phyloP scores from a whole-genome alignment of 176 grass and related monocot genomes.

The Hyparrhenia diplandra region DNA sequence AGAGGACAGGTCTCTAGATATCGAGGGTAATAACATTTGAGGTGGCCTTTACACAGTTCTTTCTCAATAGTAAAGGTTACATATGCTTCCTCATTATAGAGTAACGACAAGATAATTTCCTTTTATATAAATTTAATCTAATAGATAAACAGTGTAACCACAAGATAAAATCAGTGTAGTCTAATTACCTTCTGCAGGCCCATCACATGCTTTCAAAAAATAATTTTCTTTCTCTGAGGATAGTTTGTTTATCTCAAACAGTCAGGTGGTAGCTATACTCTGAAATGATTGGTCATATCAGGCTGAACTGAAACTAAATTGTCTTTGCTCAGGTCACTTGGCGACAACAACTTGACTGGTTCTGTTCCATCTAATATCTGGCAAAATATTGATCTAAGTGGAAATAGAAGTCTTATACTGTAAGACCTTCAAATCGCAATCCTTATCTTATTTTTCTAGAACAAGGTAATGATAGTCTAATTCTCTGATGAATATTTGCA shows the following conservation, averaged over 20 bases:
- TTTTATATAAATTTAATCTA: neutral
- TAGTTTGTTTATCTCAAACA: conserved; percentile 19
- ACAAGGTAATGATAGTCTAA: conserved; percentile 12
- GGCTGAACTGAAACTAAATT: neutral
- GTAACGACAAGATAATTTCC: neutral
- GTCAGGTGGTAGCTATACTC: neutral
- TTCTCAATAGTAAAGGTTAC: neutral
- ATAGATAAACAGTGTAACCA: too few relatives aligned
- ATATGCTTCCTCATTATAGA: neutral
- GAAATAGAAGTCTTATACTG: conserved; percentile 60
- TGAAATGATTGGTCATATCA: conserved; percentile 9
- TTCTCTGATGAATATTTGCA: conserved; percentile 33
- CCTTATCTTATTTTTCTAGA: neutral
- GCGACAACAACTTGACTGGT: conserved; percentile 51
- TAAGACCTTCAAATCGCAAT: conserved; percentile 24
- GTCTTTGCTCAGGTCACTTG: conserved; percentile 54
- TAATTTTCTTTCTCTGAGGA: neutral
- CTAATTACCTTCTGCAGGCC: neutral
- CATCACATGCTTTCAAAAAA: neutral
- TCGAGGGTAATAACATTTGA: too few relatives aligned
- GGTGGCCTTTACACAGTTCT: neutral
- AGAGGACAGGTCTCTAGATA: conserved; percentile 5
- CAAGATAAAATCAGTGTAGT: neutral
- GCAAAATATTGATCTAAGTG: conserved; percentile 48
- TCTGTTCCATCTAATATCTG: conserved; percentile 67